Evolutionary conservation across 73 alveolate species (phyloP), one percentile per base, ranked within the genome.

Genomic region (Symbiodinium pilosum): DNA sequence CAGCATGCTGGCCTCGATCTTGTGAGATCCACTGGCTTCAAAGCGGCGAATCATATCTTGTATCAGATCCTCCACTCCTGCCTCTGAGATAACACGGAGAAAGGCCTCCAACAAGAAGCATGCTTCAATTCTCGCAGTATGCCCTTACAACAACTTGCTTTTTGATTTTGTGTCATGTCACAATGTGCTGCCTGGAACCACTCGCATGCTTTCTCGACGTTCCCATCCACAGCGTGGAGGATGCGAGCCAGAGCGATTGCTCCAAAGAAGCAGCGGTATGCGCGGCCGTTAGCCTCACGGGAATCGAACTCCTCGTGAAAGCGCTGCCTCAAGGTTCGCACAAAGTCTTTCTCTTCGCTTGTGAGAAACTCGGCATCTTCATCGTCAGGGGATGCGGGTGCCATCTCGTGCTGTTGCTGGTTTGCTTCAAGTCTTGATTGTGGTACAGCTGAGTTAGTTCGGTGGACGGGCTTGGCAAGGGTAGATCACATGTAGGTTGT

Each of bases 211-310:
- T 88, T 88, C 32, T 88, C 95, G 28, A 68, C 87, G 41, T 88
- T 40, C 26, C 95, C 95, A 38, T 88, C 95, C 14, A 64, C 95
- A 2, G 95, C 95, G 47, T 28, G 73, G 30, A 88, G 95, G 43
- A 88, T 88, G 20, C 95, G 95, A 14, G 95, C 95, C 43, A 88
- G 44, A 14, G 95, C 95, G 41, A 88, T 84, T 8, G 95, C 44
- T 32, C 95, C 95, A 18, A 88, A 64, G 87, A 88, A 64, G 87
- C 95, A 88, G 36, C 54, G 73, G 47, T 64, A 88, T 2, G 95
- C 95, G 39, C 75, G 73, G 95, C 95, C 95, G 30, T 88, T 51
- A 39, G 86, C 87, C 51, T 68, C 71, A 39, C 95, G 73, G 38
- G 43, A 16, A 2, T 86, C 75, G 44, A 88, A 56, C 34, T 88